Evolutionary conservation across 306 rosid genomes (phyloP), one percentile per base, ranked within the genome.

Genomic region (Cucumis cinereus): DNA sequence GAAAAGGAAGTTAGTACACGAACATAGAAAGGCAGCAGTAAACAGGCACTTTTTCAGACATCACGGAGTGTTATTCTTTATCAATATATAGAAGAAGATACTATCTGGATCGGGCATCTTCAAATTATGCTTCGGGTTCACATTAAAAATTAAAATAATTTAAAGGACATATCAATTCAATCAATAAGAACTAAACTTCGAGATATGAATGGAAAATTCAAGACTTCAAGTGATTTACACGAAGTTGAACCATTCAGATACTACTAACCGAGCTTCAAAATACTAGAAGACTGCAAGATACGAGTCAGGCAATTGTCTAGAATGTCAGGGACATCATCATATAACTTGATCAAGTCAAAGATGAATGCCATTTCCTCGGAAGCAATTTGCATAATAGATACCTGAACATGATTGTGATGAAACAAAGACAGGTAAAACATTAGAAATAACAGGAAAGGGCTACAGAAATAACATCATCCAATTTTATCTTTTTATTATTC

Each of bases 341-440:
- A 89, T 87, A 95, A 81, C 88, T 87, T 92, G 78, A 95, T 88
- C 80, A 95, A 82, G 82, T 95, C 99, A 66, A 92, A 79, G 83
- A 95, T 79, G 79, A 92, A 90, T 75, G 77, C 93, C 83, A 69
- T 81, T 78, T 86, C 86, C 82, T 90, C 97, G 74, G 97, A 87
- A 68, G 97, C 95, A 82, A 95, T 85, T 88, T 95, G 99, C 91
- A 95, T 81, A 79, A 95, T 92, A 81, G 99, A 95, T 81, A 95
- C 99, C 98, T 95, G 93, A 83, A 85, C 83, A 76, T 23, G 73
- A 67, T 26, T 79, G 80, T 75, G 80, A 67, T 64, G 60, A 59
- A 49, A 73, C n/a, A 73, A 50, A 57, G 19, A 35, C 24, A 63
- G 70, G n/a, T 35, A 63, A 17, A 33, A 63, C 26, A 14, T 3